Percentiles rank a stretch among this genome's conserved stretches.
phyloP scores from a whole-genome alignment of 1,284 basidiomycete genomes.

The Tranzscheliella williamsii region DNA sequence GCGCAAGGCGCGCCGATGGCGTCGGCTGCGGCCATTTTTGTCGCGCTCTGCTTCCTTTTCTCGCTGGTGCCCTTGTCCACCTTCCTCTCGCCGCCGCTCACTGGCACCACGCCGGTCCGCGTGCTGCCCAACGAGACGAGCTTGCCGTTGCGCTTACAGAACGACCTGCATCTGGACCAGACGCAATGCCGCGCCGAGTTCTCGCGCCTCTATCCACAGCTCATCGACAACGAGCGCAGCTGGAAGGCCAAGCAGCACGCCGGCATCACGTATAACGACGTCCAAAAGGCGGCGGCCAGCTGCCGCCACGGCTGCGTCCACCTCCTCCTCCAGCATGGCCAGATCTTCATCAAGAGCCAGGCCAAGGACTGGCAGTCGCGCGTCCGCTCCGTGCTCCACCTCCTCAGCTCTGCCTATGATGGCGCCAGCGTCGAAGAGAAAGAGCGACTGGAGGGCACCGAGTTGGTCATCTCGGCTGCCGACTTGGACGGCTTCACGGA shows the following conservation, averaged over 20 bases:
- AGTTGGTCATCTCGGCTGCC: slow-evolving; percentile 29
- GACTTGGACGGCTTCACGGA: slow-evolving; percentile 35
- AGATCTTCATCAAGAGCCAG: slow-evolving; percentile 23
- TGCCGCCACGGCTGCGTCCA: slow-evolving; percentile 28
- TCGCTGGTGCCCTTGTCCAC: slow-evolving; percentile 14
- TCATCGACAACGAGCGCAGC: slow-evolving; percentile 6
- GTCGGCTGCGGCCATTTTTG: slow-evolving; percentile 15
- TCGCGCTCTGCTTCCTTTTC: slow-evolving; percentile 16
- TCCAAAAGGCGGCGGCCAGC: slow-evolving; percentile 20
- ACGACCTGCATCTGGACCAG: slow-evolving; percentile 11
- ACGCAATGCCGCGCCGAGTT: slow-evolving; percentile 28
- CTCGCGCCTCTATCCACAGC: slow-evolving; percentile 37
- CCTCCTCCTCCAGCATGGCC: slow-evolving; percentile 30
- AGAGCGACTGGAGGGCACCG: slow-evolving; percentile 20
- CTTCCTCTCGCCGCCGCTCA: slow-evolving; percentile 2
- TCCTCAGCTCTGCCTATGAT: slow-evolving; percentile 13
- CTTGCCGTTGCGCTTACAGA: slow-evolving; percentile 8
- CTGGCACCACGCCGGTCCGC: too few relatives aligned
- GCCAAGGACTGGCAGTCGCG: slow-evolving; percentile 35
- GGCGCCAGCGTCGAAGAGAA: slow-evolving; percentile 9
- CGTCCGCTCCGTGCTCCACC: slow-evolving; percentile 13
- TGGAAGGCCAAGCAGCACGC: slow-evolving; percentile 36
- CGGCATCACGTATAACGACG: slow-evolving; percentile 14
- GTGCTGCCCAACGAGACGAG: too few relatives aligned
- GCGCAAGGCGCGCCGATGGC: slow-evolving; percentile 19